Conservation (phyloP, 176 grass and related monocot genomes). For the Themeda triandra region DNA sequence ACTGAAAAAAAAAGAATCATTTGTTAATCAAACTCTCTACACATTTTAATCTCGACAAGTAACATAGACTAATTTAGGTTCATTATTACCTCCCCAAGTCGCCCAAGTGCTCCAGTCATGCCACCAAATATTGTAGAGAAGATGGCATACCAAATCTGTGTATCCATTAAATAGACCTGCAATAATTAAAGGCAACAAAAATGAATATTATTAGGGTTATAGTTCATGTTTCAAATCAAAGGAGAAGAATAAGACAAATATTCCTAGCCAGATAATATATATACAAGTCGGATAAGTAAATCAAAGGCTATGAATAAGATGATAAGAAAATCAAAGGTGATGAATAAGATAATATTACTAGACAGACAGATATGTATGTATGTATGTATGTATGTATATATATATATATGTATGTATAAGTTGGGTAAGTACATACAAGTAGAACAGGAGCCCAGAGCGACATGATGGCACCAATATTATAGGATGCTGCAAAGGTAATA, state of each 20-base stretch:
- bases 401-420: neutral
- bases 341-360: slow-evolving; percentile 1
- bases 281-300: neutral
- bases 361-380: neutral
- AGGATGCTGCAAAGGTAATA: slow-evolving; percentile 53
- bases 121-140: slow-evolving; percentile 93
- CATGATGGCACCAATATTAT: slow-evolving; percentile 75
- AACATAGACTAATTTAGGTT: slow-evolving; percentile 21
- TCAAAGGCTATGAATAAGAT: neutral
- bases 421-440: slow-evolving; percentile 46
- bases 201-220: neutral
- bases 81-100: slow-evolving; percentile 87
- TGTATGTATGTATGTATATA: too few relatives aligned
- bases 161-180: slow-evolving; percentile 98
- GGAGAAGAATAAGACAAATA: slow-evolving; percentile 6
- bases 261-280: slow-evolving; percentile 14
- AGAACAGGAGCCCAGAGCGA: slow-evolving; percentile 92
- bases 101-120: slow-evolving; percentile 87
- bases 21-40: neutral
- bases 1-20: neutral
- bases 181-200: slow-evolving; percentile 24
- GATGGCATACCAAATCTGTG: slow-evolving; percentile 96
- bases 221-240: slow-evolving; percentile 9
- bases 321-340: too few relatives aligned
- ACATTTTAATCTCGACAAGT: neutral